Base-by-base conservation (phyloP, 306 rosid species). In the Glycine latifolia region DNA sequence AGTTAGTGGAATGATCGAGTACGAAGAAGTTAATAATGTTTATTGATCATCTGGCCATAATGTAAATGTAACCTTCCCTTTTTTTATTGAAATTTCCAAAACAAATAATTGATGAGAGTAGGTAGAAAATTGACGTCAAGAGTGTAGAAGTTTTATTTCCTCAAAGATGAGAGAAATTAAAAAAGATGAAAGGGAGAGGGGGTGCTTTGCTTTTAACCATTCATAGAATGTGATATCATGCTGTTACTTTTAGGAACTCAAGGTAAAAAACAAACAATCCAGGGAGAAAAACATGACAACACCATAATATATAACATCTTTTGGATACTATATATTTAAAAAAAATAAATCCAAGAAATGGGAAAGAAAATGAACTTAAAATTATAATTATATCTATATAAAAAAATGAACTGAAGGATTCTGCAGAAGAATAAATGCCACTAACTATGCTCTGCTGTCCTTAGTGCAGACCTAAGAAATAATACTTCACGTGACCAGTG, bases 401-500 rank as follows among this genome's bases (percentile, higher is more conserved):
- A 26, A 0, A 33, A 47, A 17, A 70, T 77, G 44, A 84, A 75
- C 13, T 26, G 62, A 49, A 73, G 17, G 39, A 72, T 49, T 2
- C 67, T 33, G 41, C 52, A 60, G 14, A 79, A 48, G 67, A 84
- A 48, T 78, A 20, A 62, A 71, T 73, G 78, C 79, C 67, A 37
- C 55, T 49, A 20, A 37, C 63, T 49, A 20, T 60, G 31, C 48
- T 73, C 71, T 76, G 41, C 20, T 85, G 87, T 83, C 81, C 72
- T 63, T 59, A 67, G 65, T 66, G 76, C 86, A 77, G 53, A 82
- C 72, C 83, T 66, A 79, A 59, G 55, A 87, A 82, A 68, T 76
- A 47, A 78, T 59, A 50, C 71, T 87, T 84, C 87, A 84, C 80
- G 83, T 77, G 90, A 90, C 68, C 74, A 79, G 73, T 80, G 84